Evolutionary conservation across 306 rosid species (phyloP), one percentile per base, ranked within the genome.

Genomic region (Pueraria montana): DNA sequence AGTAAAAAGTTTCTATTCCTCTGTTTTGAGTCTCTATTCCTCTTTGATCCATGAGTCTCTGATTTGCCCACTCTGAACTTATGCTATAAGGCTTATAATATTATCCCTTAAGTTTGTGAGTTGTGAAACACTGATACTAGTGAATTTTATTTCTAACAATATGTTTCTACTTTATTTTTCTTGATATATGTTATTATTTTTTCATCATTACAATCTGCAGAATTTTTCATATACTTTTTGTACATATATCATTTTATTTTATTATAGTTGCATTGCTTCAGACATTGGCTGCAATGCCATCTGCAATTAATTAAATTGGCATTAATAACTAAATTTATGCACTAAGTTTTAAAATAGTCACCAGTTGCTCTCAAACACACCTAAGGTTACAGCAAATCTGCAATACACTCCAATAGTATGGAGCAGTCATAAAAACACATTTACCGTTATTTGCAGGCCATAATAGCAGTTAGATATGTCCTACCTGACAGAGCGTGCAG

Each of bases 401-500:
- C 81, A 72, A 23, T 55, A 66, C 75, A 43, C 12, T 72, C 52
- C 50, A 59, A 49, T 38, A 45, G 58, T 18, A 82, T 59, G 63
- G 45, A 49, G 62, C 65, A 63, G 71, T 63, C 77, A 26, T 34
- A 49, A 72, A 63, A 17, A 32, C 26, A 59, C 40, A 14, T 75
- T 23, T 64, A 53, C 58, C 26, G 36, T 34, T 74, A 59, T 76
- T 56, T 77, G 42, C 63, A 75, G 21, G 77, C 67, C 48, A 84
- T 61, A 64, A 76, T 21, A 74, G 75, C 27, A 30, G 74, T 70
- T 21, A 34, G 64, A 66, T 76, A 81, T 72, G 34, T 76, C 77
- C 46, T 84, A 92, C 98, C 97, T 92, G 86, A 73, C 86, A 80
- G 85, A 72, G 52, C 78, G 83, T 59, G 92, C 48, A 67, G 92